These are phyloP conservation scores for Ceratobasidium sp. DNA, from an alignment of 1,284 basidiomycete genomes.

Conservation along the genomic window DNA sequence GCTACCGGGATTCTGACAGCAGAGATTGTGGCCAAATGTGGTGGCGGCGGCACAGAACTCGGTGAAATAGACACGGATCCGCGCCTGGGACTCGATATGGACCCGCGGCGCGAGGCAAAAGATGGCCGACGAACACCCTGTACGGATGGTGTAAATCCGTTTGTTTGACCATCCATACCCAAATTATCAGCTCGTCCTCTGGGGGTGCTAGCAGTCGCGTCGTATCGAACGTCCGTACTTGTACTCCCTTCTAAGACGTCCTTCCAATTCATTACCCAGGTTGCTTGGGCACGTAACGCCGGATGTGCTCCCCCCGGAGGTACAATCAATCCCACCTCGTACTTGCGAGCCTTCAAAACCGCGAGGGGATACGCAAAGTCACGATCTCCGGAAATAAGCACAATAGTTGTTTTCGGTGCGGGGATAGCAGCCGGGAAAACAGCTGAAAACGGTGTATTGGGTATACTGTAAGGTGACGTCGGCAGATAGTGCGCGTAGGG, in stretches of 20 bases:
- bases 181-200: neutral
- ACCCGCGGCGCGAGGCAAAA: slow-evolving; percentile 26
- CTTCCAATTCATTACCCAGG: slow-evolving; percentile 36
- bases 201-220: neutral
- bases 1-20: too few relatives aligned
- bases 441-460: slow-evolving; percentile 26
- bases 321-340: slow-evolving; percentile 42
- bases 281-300: slow-evolving; percentile 31
- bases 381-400: slow-evolving; percentile 44
- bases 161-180: neutral
- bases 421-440: neutral
- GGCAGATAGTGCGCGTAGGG: slow-evolving; percentile 18
- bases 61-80: slow-evolving; percentile 15
- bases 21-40: neutral
- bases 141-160: neutral
- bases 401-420: slow-evolving; percentile 44
- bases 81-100: slow-evolving; percentile 12
- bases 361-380: slow-evolving; percentile 43
- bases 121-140: slow-evolving; percentile 6
- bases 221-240: neutral
- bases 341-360: slow-evolving; percentile 34
- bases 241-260: slow-evolving; percentile 4
- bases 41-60: slow-evolving; percentile 13
- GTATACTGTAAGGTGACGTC: slow-evolving; percentile 34
- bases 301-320: slow-evolving; percentile 46